These are phyloP conservation scores for Kwoniella mangroviensis DNA, from an alignment of 768 basidiomycete genomes.

Conservation along the genomic window DNA sequence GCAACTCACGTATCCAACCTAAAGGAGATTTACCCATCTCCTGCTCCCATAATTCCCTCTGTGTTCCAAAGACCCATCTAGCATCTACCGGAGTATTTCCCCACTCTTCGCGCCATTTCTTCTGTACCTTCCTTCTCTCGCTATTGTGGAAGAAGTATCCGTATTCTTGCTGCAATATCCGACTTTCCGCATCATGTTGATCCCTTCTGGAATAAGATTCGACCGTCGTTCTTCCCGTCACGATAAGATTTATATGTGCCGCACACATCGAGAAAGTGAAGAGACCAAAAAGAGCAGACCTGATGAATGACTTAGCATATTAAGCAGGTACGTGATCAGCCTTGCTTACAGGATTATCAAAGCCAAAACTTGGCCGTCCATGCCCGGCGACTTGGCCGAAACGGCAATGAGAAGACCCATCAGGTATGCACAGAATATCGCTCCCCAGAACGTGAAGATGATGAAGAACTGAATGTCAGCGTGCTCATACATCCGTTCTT, in stretches of 20 bases:
- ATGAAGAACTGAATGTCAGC: constrained; percentile 71
- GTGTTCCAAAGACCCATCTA: constrained; percentile 79
- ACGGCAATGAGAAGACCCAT: constrained; percentile 68
- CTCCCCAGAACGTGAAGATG: constrained; percentile 72
- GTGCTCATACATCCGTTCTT: background rate
- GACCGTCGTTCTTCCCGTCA: constrained; percentile 74
- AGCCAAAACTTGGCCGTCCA: constrained; percentile 74
- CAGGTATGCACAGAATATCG: constrained; percentile 68
- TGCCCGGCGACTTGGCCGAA: constrained; percentile 35
- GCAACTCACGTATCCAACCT: constrained; percentile 75
- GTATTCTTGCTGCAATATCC: constrained; percentile 63
- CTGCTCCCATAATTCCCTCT: constrained; percentile 70
- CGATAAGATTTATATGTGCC: constrained; percentile 69
- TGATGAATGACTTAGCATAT: constrained; percentile 54
- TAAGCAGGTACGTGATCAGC: constrained; percentile 1
- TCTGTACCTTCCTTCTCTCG: constrained; percentile 48
- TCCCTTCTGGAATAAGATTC: constrained; percentile 69
- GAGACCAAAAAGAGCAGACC: constrained; percentile 71
- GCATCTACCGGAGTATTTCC: constrained; percentile 75
- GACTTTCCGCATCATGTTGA: constrained; percentile 71
- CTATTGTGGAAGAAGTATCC: constrained; percentile 63
- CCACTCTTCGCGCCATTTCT: constrained; percentile 79
- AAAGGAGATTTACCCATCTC: constrained; percentile 74
- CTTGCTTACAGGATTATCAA: constrained; percentile 73
- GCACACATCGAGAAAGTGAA: constrained; percentile 68